A percentile compares a stretch with the other conserved stretches of the same genome.
These are phyloP conservation scores for Fusarium verticillioides DNA, from an alignment of 2,329 filamentous ascomycete genomes.

Conservation along the genomic window DNA sequence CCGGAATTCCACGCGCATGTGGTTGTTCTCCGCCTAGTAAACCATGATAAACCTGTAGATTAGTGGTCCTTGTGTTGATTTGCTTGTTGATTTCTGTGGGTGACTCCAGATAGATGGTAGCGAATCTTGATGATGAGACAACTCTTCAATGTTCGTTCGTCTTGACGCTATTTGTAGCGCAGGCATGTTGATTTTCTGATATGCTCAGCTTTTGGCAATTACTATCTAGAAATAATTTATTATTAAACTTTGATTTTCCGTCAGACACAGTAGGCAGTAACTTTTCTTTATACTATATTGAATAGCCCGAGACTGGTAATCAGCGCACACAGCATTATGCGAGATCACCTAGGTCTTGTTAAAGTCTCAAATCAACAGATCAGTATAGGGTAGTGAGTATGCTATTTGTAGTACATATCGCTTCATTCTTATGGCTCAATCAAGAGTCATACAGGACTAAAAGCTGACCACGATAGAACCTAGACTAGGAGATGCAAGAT, in stretches of 20 bases:
- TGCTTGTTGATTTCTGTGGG: background rate
- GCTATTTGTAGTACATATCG: background rate
- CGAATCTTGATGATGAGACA: background rate
- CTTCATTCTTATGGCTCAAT: background rate
- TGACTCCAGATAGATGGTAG: background rate
- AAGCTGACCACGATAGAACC: conserved; percentile 15
- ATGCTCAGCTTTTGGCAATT: too few relatives aligned
- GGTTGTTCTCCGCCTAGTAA: background rate
- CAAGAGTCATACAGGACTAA: background rate
- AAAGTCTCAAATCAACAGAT: background rate
- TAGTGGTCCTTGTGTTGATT: background rate
- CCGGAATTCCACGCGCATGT: background rate
- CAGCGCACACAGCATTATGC: too few relatives aligned
- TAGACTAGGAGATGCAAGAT: background rate
- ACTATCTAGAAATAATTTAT: background rate
- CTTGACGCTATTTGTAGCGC: background rate
- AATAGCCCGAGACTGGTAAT: background rate
- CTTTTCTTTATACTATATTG: background rate
- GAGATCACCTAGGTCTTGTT: background rate
- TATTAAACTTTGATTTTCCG: background rate
- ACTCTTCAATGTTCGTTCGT: background rate
- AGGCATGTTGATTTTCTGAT: background rate
- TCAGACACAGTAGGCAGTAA: background rate
- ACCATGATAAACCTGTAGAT: background rate
- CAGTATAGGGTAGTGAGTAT: background rate